Evolutionary conservation across 495 filamentous ascomycete species (phyloP), one percentile per base, ranked within the genome.

Genomic region (Staphylotrichum longicolle): DNA sequence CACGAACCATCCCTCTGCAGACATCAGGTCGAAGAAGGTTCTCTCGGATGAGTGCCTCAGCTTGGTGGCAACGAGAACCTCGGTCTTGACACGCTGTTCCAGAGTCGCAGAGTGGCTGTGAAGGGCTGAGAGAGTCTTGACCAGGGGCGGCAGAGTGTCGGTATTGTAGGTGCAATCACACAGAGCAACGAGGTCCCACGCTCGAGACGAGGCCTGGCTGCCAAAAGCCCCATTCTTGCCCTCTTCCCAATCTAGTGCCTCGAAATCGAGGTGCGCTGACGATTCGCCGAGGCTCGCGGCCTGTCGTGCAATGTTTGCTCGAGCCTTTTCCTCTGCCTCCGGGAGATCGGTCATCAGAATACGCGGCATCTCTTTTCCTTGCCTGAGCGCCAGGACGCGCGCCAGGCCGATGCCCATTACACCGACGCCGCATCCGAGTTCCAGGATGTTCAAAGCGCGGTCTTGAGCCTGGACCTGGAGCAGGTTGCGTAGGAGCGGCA

Each of bases 91-190:
- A 15, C 47, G 32, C 60, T 14, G 7, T 58, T 27, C 20, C 20
- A 27, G 62, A 4, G 32, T 27, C 7, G 58, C 64, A 33, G 71
- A 72, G 9, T 63, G 60, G 3, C 37, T 14, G 57, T 69, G 71
- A 8, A 96, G 68, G 7, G 76, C 76, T 20, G 74, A 71, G 12
- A 98, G 76, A 0, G 89, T 90, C 41, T 77, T 75, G 4, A 97
- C 90, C 40, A 98, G 77, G 9, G 85, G 81, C 14, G 88, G 88
- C 41, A 91, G 76, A 48, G 86, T 90, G 70, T 94, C 91, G 39
- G 85, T 80, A 71, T 98, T 98, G 76, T 98, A 98, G 10, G 92
- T 98, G 78, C 94, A 97, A 69, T 98, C 94, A 15, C 91, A 90
- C 2, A 96, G 80, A 5, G 96, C 71, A 30, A 97, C 78, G 39